Conservation (phyloP, 2,329 filamentous ascomycete species). For the Colletotrichum cuscutae region DNA sequence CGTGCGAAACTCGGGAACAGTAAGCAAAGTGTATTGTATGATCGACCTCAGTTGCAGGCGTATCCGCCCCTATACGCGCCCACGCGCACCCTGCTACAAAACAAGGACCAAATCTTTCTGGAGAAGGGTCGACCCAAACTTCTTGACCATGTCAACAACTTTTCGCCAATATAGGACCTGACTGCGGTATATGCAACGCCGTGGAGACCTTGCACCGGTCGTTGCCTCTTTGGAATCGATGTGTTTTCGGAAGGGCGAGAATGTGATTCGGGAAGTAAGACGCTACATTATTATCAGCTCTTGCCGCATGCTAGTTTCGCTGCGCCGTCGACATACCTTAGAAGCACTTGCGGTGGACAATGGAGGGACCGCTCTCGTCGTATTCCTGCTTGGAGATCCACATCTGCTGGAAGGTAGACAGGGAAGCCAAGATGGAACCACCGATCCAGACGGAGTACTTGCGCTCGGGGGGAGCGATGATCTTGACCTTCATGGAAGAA, state of each 20-base stretch:
- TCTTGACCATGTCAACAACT: constrained; percentile 66
- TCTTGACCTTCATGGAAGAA: constrained; percentile 99
- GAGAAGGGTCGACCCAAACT: constrained; percentile 60
- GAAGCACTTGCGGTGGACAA: constrained; percentile 99
- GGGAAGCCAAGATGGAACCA: constrained; percentile 99
- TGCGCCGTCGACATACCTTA: constrained; percentile 71
- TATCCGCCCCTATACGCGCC: constrained; percentile 58
- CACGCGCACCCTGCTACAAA: constrained; percentile 61
- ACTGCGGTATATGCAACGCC: constrained; percentile 59
- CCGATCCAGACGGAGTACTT: constrained; percentile 99
- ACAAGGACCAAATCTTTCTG: constrained; percentile 60
- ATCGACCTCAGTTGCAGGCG: constrained; percentile 65
- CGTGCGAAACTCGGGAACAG: constrained; percentile 19
- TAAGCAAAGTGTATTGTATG: constrained; percentile 64
- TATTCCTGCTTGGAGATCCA: constrained; percentile 99
- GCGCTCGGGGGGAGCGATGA: constrained; percentile 99
- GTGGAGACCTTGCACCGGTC: constrained; percentile 53
- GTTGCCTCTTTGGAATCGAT: constrained; percentile 58
- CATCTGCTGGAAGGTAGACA: constrained; percentile 99
- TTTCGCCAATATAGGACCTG: constrained; percentile 68
- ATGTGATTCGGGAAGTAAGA: constrained; percentile 35
- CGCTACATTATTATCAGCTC: constrained; percentile 7
- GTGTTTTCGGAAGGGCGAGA: constrained; percentile 47
- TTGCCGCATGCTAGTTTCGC: neutral
- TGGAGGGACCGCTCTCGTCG: constrained; percentile 99